Percentiles rank a stretch among this genome's conserved stretches.
phyloP scores from a whole-genome alignment of 345 rosid genomes.

The Heritiera fomes region DNA sequence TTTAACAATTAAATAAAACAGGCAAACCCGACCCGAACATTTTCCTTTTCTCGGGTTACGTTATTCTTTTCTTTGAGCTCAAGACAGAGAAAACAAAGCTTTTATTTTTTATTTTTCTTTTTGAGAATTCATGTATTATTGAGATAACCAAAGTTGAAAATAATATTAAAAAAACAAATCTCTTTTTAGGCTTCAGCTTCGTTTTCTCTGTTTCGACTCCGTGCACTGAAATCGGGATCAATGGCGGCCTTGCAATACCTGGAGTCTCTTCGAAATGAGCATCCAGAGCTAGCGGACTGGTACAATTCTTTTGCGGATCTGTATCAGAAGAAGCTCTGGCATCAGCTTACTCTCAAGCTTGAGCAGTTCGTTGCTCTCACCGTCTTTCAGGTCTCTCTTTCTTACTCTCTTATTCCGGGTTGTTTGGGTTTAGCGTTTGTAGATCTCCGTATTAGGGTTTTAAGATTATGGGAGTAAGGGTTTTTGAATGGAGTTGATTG shows the following conservation, averaged over 20 bases:
- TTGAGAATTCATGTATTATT: not conserved
- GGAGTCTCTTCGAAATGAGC: slow-evolving; percentile 62
- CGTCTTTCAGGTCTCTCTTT: slow-evolving; percentile 61
- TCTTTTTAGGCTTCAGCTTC: not conserved
- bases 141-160: not conserved
- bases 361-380: slow-evolving; percentile 92
- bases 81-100: not conserved
- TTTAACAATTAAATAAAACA: not conserved
- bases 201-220: not conserved
- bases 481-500: not conserved
- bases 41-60: not conserved
- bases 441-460: slow-evolving; percentile 18
- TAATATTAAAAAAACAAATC: not conserved
- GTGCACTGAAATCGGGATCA: slow-evolving; percentile 22
- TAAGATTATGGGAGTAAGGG: not conserved
- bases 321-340: slow-evolving; percentile 99
- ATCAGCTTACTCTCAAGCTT: slow-evolving; percentile 96
- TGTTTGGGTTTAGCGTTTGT: not conserved
- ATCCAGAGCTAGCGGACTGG: slow-evolving; percentile 95
- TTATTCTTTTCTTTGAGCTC: slow-evolving; percentile 14
- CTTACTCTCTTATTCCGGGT: not conserved
- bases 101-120: not conserved
- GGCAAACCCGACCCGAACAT: not conserved
- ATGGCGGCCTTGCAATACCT: slow-evolving; percentile 95
- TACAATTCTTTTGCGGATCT: slow-evolving; percentile 87